These are phyloP conservation scores for Talaromyces sp. DNA, from an alignment of 2,329 filamentous ascomycete genomes.

Conservation along the genomic window DNA sequence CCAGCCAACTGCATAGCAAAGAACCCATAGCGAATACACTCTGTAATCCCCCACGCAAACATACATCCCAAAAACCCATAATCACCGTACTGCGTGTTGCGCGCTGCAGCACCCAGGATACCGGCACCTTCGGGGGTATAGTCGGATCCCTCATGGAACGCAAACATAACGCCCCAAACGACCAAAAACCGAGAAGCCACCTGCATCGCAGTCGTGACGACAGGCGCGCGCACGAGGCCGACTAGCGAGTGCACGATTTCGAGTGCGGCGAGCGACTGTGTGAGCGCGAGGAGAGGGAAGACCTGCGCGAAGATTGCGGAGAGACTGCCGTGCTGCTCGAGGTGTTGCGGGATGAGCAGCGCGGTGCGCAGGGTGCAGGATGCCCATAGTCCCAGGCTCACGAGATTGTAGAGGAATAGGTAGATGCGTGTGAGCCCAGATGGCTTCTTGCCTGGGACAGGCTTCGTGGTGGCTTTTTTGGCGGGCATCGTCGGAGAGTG, in stretches of 20 bases:
- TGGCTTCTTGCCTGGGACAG: slow-evolving; percentile 6
- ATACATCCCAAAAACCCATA: slow-evolving; percentile 50
- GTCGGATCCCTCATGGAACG: slow-evolving; percentile 71
- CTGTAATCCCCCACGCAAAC: slow-evolving; percentile 80
- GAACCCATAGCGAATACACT: slow-evolving; percentile 89
- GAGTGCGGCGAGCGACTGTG: slow-evolving; percentile 75
- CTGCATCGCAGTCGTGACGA: slow-evolving; percentile 84
- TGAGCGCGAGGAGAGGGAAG: slow-evolving; percentile 49
- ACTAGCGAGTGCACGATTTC: slow-evolving; percentile 78
- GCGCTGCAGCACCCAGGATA: slow-evolving; percentile 20
- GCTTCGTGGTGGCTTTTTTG: slow-evolving; percentile 1
- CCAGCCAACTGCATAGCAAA: slow-evolving; percentile 64
- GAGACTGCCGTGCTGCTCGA: slow-evolving; percentile 36
- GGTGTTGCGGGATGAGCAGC: slow-evolving; percentile 41
- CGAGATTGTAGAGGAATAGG: slow-evolving; percentile 78
- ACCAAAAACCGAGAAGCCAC: slow-evolving; percentile 81
- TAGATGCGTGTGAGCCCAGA: slow-evolving; percentile 45
- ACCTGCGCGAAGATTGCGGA: slow-evolving; percentile 43
- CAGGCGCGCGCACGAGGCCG: slow-evolving; percentile 77
- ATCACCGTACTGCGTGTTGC: slow-evolving; percentile 27
- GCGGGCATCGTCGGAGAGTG: slow-evolving; percentile 5
- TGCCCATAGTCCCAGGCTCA: slow-evolving; percentile 73
- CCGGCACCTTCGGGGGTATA: slow-evolving; percentile 15
- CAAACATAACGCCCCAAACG: slow-evolving; percentile 76
- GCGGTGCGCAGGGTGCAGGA: slow-evolving; percentile 67